Evolutionary conservation across 129 eudicot species (phyloP).

Genomic region (Chrysanthemum seticuspe): DNA sequence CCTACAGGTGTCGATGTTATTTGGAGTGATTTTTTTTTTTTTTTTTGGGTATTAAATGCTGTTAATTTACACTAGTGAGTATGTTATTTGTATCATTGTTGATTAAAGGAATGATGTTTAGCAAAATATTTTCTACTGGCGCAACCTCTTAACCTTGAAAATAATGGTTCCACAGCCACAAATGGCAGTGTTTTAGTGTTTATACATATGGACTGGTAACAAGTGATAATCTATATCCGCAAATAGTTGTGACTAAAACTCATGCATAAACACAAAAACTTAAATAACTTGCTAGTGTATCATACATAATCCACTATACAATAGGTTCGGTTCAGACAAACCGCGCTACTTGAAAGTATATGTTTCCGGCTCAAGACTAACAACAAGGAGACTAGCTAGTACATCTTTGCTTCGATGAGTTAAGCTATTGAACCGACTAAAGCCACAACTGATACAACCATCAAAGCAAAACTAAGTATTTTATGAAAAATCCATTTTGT

Average conservation of each 20-base stretch:
- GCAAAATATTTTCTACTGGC: not conserved
- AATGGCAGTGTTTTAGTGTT: too few relatives aligned
- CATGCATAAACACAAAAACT: too few relatives aligned
- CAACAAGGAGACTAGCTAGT: conserved; percentile 1
- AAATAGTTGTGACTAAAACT: too few relatives aligned
- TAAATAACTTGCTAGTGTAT: too few relatives aligned
- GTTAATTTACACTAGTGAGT: too few relatives aligned
- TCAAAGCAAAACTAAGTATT: conserved; percentile 41
- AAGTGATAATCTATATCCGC: too few relatives aligned
- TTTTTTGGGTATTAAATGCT: too few relatives aligned
- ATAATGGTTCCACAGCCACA: not conserved
- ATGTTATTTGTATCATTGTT: not conserved
- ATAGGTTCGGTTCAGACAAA: not conserved
- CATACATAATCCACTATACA: too few relatives aligned
- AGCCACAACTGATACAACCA: conserved; percentile 60
- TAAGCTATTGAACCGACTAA: conserved; percentile 64
- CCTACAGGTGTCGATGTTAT: too few relatives aligned
- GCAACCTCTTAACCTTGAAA: not conserved
- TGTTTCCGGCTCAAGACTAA: not conserved
- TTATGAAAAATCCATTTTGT: conserved; percentile 56
- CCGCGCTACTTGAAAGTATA: not conserved
- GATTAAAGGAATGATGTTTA: not conserved
- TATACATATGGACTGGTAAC: too few relatives aligned
- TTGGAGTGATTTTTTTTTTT: too few relatives aligned
- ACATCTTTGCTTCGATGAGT: conserved; percentile 30